phyloP scores from a whole-genome alignment of 306 rosid species.

The Vicia villosa region DNA sequence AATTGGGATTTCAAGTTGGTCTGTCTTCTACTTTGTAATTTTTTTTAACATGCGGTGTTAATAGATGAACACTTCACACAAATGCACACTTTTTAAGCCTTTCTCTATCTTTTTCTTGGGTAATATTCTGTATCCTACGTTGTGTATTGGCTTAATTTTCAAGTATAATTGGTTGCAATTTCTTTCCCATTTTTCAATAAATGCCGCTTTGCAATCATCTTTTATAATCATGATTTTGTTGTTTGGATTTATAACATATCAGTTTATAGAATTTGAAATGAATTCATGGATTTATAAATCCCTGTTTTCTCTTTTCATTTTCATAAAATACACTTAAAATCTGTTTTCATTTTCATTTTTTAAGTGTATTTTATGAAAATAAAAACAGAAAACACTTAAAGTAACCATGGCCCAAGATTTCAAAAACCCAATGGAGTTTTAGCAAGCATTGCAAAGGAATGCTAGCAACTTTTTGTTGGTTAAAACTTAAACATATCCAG shows the following conservation, averaged over 20 bases:
- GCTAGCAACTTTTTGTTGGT: not conserved
- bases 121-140: not conserved
- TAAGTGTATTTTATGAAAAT: no score
- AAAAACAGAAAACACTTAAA: no score
- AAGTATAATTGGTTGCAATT: not conserved
- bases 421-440: not conserved
- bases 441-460: not conserved
- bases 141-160: constrained; percentile 14
- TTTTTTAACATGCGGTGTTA: constrained; percentile 8
- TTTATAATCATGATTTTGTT: not conserved
- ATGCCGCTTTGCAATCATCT: no score
- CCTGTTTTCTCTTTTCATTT: no score
- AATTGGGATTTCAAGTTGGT: not conserved
- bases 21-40: not conserved
- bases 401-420: not conserved
- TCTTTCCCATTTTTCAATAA: no score
- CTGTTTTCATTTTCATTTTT: no score
- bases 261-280: not conserved
- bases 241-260: not conserved
- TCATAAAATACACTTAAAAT: no score
- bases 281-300: not conserved
- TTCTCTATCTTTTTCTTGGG: constrained; percentile 9
- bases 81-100: not conserved
- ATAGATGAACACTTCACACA: constrained; percentile 1
- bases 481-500: not conserved